These are phyloP conservation scores for Gyromitra esculenta DNA, from an alignment of 2,329 filamentous ascomycete genomes.

Conservation along the genomic window DNA sequence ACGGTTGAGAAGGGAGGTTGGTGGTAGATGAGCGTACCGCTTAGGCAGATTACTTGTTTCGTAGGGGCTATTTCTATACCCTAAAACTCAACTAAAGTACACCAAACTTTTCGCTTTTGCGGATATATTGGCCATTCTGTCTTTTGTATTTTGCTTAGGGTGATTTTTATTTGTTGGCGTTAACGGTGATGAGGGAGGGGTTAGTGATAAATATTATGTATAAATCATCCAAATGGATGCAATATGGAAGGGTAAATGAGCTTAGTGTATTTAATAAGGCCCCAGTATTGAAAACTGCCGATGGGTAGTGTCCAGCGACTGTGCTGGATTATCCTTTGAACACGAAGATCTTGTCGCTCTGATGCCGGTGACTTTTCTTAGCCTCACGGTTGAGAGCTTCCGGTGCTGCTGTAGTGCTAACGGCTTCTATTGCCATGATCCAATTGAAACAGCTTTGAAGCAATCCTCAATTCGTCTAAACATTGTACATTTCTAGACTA, in stretches of 20 bases:
- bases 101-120: not conserved
- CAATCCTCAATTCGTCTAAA: too few relatives aligned
- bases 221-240: constrained; percentile 15
- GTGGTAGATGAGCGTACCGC: constrained; percentile 61
- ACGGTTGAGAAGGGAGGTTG: constrained; percentile 71
- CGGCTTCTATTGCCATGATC: too few relatives aligned
- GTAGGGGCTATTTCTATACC: not conserved
- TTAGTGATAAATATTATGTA: constrained; percentile 32
- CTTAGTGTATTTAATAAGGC: not conserved
- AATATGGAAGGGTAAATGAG: not conserved
- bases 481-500: too few relatives aligned
- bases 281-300: not conserved
- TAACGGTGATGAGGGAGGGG: constrained; percentile 23
- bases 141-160: constrained; percentile 24
- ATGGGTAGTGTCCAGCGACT: too few relatives aligned
- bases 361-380: too few relatives aligned
- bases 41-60: not conserved
- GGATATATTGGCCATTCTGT: constrained; percentile 1
- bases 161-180: constrained; percentile 26
- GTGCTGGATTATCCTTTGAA: too few relatives aligned
- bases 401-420: too few relatives aligned
- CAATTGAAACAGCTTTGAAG: too few relatives aligned
- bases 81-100: not conserved
- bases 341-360: too few relatives aligned
- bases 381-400: too few relatives aligned